phyloP scores from a whole-genome alignment of 805 yeast species.

The Sungouiella blattae region DNA sequence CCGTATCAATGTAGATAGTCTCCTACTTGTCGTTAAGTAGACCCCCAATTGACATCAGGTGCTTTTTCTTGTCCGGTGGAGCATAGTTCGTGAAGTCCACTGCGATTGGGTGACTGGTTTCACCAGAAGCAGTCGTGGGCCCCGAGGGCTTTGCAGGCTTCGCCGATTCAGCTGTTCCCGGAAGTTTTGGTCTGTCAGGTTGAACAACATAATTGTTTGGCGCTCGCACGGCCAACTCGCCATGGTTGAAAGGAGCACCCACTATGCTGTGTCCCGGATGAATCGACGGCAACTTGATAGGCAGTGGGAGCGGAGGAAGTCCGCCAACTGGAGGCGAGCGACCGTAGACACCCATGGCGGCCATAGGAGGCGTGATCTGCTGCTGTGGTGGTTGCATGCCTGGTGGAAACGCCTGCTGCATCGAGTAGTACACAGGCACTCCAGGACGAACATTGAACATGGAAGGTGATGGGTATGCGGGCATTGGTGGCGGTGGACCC shows the following conservation, averaged over 20 bases:
- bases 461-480: too few species aligned
- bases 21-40: slow-evolving; percentile 26
- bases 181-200: too few species aligned
- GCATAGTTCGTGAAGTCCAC: slow-evolving; percentile 16
- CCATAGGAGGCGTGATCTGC: slow-evolving; percentile 1
- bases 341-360: not conserved
- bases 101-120: slow-evolving; percentile 15
- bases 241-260: too few species aligned
- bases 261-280: too few species aligned
- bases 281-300: slow-evolving; percentile 14
- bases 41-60: slow-evolving; percentile 38
- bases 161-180: slow-evolving; percentile 2
- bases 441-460: too few species aligned
- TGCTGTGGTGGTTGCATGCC: not conserved
- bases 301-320: slow-evolving; percentile 1
- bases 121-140: too few species aligned
- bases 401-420: not conserved
- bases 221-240: too few species aligned
- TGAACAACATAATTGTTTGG: too few species aligned
- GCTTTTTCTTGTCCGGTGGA: slow-evolving; percentile 12
- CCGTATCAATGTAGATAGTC: too few species aligned
- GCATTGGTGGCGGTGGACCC: slow-evolving; percentile 35
- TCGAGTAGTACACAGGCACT: slow-evolving; percentile 1
- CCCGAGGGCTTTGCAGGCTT: not conserved
- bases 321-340: too few species aligned